Evolutionary conservation across 371 early-diverging fungal genomes (phyloP).

Genomic region (Circinella minor): DNA sequence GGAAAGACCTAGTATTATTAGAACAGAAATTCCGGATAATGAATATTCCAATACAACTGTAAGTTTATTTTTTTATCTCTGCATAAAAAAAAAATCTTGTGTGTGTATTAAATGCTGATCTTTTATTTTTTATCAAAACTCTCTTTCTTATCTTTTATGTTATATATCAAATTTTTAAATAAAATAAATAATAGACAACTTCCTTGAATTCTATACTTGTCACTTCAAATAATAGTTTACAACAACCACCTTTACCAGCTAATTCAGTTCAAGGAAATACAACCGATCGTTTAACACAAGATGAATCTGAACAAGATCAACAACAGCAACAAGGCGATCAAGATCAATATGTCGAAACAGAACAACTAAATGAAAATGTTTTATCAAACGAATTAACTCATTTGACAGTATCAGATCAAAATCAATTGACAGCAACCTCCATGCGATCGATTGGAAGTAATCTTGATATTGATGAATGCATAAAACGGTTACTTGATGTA

Average conservation of each 20-base stretch:
- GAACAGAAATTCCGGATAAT: slow-evolving; percentile 49
- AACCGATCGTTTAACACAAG: neutral
- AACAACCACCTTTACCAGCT: slow-evolving; percentile 16
- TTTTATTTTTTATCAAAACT: neutral
- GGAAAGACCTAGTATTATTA: slow-evolving; percentile 47
- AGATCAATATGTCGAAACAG: neutral
- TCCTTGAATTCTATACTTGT: slow-evolving; percentile 54
- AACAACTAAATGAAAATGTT: neutral
- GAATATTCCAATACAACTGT: slow-evolving; percentile 45
- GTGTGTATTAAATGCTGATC: neutral
- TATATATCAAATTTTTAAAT: too few species aligned
- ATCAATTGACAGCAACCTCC: slow-evolving; percentile 36
- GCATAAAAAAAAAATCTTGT: neutral
- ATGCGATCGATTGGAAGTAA: slow-evolving; percentile 39
- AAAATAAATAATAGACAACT: slow-evolving; percentile 21
- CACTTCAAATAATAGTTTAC: slow-evolving; percentile 23
- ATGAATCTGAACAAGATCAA: neutral
- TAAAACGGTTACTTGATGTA: slow-evolving; percentile 73
- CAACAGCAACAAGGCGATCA: neutral
- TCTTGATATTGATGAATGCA: slow-evolving; percentile 84
- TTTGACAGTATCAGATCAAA: slow-evolving; percentile 22
- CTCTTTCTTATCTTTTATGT: neutral
- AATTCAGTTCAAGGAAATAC: slow-evolving; percentile 10
- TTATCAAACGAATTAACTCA: slow-evolving; percentile 14
- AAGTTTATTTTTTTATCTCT: neutral